Evolutionary conservation across 2,329 filamentous ascomycete genomes (phyloP).

Genomic region (Hymenoscyphus scutula): DNA sequence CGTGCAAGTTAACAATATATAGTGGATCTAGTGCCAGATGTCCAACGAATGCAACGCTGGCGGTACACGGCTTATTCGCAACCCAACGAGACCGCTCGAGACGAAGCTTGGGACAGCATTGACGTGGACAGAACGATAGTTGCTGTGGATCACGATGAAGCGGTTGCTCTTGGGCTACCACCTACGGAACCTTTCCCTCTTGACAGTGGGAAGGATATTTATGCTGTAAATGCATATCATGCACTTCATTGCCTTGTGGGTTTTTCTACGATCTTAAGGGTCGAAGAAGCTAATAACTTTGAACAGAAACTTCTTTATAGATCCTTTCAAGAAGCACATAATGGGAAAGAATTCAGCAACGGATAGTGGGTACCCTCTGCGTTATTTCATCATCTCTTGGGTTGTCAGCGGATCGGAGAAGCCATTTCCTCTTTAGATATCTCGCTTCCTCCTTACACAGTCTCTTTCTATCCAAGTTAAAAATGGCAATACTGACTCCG

Average conservation of each 20-base stretch:
- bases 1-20: background rate
- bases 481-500: too few relatives aligned
- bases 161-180: slow-evolving; percentile 4
- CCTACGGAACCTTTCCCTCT: slow-evolving; percentile 1
- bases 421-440: too few relatives aligned
- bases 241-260: slow-evolving; percentile 13
- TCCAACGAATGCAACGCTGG: background rate
- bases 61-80: background rate
- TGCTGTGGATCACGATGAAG: slow-evolving; percentile 9
- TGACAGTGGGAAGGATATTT: slow-evolving; percentile 9
- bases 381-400: too few relatives aligned
- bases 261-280: background rate
- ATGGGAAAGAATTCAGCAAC: background rate
- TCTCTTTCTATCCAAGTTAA: too few relatives aligned
- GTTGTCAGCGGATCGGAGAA: too few relatives aligned
- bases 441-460: too few relatives aligned
- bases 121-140: slow-evolving; percentile 7
- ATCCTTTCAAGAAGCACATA: background rate
- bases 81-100: background rate
- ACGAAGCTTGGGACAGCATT: slow-evolving; percentile 3
- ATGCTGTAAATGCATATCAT: slow-evolving; percentile 13
- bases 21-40: background rate
- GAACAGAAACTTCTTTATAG: background rate
- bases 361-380: background rate
- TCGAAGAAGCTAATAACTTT: background rate